These are phyloP conservation scores for Diaporthe destruens DNA, from an alignment of 2,329 filamentous ascomycete genomes.

Conservation along the genomic window DNA sequence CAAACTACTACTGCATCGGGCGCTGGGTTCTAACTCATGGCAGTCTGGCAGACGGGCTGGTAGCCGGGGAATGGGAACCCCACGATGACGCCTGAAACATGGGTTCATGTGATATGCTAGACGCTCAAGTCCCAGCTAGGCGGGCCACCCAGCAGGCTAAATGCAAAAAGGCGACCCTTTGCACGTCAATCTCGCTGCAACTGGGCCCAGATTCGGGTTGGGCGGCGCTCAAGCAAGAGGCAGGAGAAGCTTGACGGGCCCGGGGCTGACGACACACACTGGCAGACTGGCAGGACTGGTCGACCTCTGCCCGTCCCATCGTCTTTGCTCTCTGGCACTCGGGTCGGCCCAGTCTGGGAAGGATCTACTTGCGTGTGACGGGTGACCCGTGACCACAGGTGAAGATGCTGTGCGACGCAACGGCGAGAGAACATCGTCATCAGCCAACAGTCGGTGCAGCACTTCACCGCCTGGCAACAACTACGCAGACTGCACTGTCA, in stretches of 20 bases:
- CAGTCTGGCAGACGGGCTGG: not conserved
- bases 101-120: constrained; percentile 23
- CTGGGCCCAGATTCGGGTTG: not conserved
- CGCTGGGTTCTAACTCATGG: not conserved
- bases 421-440: not conserved
- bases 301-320: not conserved
- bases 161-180: constrained; percentile 29
- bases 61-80: not conserved
- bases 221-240: not conserved
- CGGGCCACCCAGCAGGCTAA: constrained; percentile 31
- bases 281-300: not conserved
- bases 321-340: constrained; percentile 14
- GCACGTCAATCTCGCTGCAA: constrained; percentile 4
- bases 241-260: constrained; percentile 18
- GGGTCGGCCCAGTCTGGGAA: constrained; percentile 16
- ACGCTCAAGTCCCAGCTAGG: constrained; percentile 29
- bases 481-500: not conserved
- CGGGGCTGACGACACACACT: not conserved
- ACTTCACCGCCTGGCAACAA: constrained; percentile 5
- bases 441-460: constrained; percentile 30
- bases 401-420: constrained; percentile 27
- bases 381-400: constrained; percentile 19
- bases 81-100: constrained; percentile 28
- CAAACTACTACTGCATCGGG: not conserved
- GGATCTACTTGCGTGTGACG: constrained; percentile 31